These are phyloP conservation scores for Tolypocladium tropicale DNA, from an alignment of 2,329 filamentous ascomycete species.

Conservation along the genomic window DNA sequence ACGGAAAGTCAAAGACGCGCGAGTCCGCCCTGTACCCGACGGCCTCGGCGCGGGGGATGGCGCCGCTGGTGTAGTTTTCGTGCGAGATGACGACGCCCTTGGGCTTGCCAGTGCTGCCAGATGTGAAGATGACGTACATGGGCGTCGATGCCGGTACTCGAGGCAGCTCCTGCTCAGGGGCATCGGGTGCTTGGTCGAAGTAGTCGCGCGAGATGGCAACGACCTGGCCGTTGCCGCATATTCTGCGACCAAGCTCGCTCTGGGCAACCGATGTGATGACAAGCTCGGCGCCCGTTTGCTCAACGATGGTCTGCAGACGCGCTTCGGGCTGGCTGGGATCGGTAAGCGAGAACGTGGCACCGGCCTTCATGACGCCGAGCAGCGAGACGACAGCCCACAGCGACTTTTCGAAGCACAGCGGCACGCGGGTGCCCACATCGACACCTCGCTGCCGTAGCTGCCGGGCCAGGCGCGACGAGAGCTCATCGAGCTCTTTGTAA, in stretches of 20 bases:
- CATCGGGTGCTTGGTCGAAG: slow-evolving; percentile 10
- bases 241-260: slow-evolving; percentile 23
- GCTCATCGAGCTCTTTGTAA: slow-evolving; percentile 31
- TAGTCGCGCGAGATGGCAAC: slow-evolving; percentile 22
- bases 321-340: slow-evolving; percentile 36
- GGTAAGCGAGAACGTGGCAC: slow-evolving; percentile 34
- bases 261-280: slow-evolving; percentile 30
- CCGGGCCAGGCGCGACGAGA: slow-evolving; percentile 30
- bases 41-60: slow-evolving; percentile 28
- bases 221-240: slow-evolving; percentile 22
- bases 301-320: slow-evolving; percentile 31
- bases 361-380: slow-evolving; percentile 37
- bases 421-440: slow-evolving; percentile 29
- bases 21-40: slow-evolving; percentile 31
- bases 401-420: slow-evolving; percentile 41
- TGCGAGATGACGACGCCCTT: slow-evolving; percentile 50
- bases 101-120: slow-evolving; percentile 52
- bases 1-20: slow-evolving; percentile 36
- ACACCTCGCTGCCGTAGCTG: slow-evolving; percentile 27
- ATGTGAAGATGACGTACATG: slow-evolving; percentile 53
- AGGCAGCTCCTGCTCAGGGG: slow-evolving; percentile 15
- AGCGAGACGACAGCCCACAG: slow-evolving; percentile 34
- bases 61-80: slow-evolving; percentile 34
- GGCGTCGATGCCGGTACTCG: slow-evolving; percentile 30
- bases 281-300: slow-evolving; percentile 28